Evolutionary conservation across 495 filamentous ascomycete species (phyloP).

Genomic region (Tetracladium marchalianum): DNA sequence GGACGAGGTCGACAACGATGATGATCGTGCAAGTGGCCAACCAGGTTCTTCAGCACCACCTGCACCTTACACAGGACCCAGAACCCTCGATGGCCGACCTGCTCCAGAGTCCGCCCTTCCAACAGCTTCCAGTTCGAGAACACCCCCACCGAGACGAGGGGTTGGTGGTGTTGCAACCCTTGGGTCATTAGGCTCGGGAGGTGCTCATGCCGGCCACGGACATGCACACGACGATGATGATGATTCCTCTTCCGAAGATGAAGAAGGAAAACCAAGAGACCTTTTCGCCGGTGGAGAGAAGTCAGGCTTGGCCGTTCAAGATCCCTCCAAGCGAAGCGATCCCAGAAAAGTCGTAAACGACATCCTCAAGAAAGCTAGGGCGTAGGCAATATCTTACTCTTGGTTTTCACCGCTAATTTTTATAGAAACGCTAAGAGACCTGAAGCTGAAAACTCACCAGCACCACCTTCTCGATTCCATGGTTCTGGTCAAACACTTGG

Average conservation of each 20-base stretch:
- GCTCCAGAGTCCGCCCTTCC: conserved; percentile 28
- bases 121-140: conserved; percentile 23
- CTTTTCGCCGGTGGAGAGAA: conserved; percentile 95
- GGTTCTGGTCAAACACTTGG: conserved; percentile 81
- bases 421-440: conserved; percentile 49
- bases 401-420: conserved; percentile 3
- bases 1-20: conserved; percentile 44
- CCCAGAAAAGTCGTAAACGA: conserved; percentile 60
- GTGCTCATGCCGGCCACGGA: conserved; percentile 28
- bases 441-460: conserved; percentile 36
- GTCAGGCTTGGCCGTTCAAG: conserved; percentile 89
- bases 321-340: conserved; percentile 52
- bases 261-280: conserved; percentile 58
- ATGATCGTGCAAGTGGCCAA: conserved; percentile 21
- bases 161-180: conserved; percentile 46
- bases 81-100: conserved; percentile 45
- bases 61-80: conserved; percentile 39
- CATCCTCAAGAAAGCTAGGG: conserved; percentile 73
- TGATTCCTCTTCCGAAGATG: conserved; percentile 50
- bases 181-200: conserved; percentile 34
- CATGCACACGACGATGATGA: conserved; percentile 47
- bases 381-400: conserved; percentile 37
- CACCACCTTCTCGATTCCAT: conserved; percentile 52
- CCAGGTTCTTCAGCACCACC: conserved; percentile 19
- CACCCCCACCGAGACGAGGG: conserved; percentile 28